These are phyloP conservation scores for Coniochaeta hoffmannii DNA, from an alignment of 2,329 filamentous ascomycete species.

Conservation along the genomic window DNA sequence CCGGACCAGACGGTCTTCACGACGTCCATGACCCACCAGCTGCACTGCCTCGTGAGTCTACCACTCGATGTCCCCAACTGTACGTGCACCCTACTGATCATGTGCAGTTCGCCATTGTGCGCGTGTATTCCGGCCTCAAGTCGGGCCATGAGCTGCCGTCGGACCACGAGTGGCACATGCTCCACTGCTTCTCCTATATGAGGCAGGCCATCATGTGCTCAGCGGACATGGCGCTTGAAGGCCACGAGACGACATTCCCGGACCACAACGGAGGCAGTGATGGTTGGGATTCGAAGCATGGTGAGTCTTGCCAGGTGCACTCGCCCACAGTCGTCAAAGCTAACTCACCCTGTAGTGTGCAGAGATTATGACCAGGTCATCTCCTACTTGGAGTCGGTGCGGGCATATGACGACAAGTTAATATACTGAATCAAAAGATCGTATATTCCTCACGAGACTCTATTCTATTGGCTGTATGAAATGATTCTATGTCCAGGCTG, in stretches of 20 bases:
- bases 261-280: constrained; percentile 37
- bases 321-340: neutral
- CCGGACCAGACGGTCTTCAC: constrained; percentile 27
- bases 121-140: constrained; percentile 34
- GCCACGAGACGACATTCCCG: constrained; percentile 37
- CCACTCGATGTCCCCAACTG: neutral
- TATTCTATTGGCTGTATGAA: neutral
- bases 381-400: constrained; percentile 33
- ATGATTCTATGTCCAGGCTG: neutral
- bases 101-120: constrained; percentile 29
- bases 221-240: constrained; percentile 37
- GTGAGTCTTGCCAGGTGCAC: constrained; percentile 16
- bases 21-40: constrained; percentile 27
- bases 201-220: constrained; percentile 38
- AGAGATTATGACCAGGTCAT: constrained; percentile 34
- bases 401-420: constrained; percentile 35
- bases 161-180: constrained; percentile 40
- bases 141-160: constrained; percentile 29
- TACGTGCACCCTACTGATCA: no score
- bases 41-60: constrained; percentile 24
- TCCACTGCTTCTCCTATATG: constrained; percentile 41
- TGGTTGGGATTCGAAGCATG: constrained; percentile 38
- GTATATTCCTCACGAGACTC: neutral
- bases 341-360: constrained; percentile 24
- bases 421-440: constrained; percentile 26